Conservation (phyloP, 2,329 filamentous ascomycete species). For the Apiospora arundinis region DNA sequence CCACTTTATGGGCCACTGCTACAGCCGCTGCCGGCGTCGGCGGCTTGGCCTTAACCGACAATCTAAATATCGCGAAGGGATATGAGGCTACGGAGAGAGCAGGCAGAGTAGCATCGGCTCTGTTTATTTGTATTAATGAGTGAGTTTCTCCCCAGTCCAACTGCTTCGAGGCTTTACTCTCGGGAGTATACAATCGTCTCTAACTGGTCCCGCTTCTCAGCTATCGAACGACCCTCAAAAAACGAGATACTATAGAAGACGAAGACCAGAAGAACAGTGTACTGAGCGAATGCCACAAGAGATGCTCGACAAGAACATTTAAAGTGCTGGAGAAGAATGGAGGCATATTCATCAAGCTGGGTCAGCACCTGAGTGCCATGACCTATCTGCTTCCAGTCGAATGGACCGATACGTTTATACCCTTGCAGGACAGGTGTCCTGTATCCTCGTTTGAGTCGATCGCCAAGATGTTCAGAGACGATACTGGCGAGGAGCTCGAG, state of each 20-base stretch:
- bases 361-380: slow-evolving; percentile 95
- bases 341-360: slow-evolving; percentile 97
- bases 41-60: slow-evolving; percentile 63
- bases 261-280: slow-evolving; percentile 69
- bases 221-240: slow-evolving; percentile 85
- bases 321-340: slow-evolving; percentile 92
- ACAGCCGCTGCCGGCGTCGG: slow-evolving; percentile 57
- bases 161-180: neutral
- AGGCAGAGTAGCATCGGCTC: slow-evolving; percentile 75
- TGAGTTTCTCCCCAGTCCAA: slow-evolving; percentile 45
- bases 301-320: slow-evolving; percentile 88
- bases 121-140: slow-evolving; percentile 90
- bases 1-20: slow-evolving; percentile 53
- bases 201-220: slow-evolving; percentile 51
- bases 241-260: slow-evolving; percentile 66
- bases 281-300: slow-evolving; percentile 84
- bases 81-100: slow-evolving; percentile 79
- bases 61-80: slow-evolving; percentile 69
- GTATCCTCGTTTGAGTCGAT: slow-evolving; percentile 90
- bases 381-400: slow-evolving; percentile 90
- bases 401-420: slow-evolving; percentile 96
- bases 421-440: slow-evolving; percentile 93
- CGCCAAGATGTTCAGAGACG: slow-evolving; percentile 81
- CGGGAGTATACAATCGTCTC: neutral
- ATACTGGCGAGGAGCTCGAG: slow-evolving; percentile 79